Conservation (phyloP, 1,284 basidiomycete genomes). For the Mycena sp. region DNA sequence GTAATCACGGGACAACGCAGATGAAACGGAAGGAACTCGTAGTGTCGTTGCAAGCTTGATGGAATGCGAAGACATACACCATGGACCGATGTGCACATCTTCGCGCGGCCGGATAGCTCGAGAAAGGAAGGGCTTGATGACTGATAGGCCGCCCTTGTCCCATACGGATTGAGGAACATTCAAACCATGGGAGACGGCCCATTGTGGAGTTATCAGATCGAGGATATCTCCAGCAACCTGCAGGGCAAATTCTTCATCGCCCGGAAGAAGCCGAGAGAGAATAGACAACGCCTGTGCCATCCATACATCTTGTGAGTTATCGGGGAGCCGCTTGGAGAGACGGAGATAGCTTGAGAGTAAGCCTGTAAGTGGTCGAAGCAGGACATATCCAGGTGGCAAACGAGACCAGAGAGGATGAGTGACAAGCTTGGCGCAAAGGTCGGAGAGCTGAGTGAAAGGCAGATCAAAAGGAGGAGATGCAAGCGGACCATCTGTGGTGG, state of each 20-base stretch:
- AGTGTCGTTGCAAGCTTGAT: slow-evolving; percentile 63
- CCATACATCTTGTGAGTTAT: slow-evolving; percentile 66
- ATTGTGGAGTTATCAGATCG: slow-evolving; percentile 49
- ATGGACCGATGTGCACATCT: slow-evolving; percentile 56
- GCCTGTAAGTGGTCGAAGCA: slow-evolving; percentile 60
- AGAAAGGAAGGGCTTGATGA: slow-evolving; percentile 69
- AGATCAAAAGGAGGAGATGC: slow-evolving; percentile 61
- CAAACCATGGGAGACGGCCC: slow-evolving; percentile 50
- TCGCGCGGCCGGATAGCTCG: slow-evolving; percentile 49
- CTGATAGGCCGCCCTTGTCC: slow-evolving; percentile 58
- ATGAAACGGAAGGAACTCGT: slow-evolving; percentile 55
- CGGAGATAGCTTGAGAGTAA: slow-evolving; percentile 65
- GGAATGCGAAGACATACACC: slow-evolving; percentile 58
- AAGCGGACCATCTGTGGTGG: slow-evolving; percentile 45
- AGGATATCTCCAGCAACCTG: slow-evolving; percentile 51
- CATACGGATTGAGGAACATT: slow-evolving; percentile 53
- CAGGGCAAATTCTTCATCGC: slow-evolving; percentile 67
- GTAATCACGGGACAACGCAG: slow-evolving; percentile 35
- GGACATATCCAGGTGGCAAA: slow-evolving; percentile 39
- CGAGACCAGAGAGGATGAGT: slow-evolving; percentile 60
- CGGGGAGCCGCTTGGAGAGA: slow-evolving; percentile 64
- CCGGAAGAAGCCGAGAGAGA: slow-evolving; percentile 63
- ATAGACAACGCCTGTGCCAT: slow-evolving; percentile 69
- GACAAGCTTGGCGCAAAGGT: slow-evolving; percentile 58
- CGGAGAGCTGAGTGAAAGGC: slow-evolving; percentile 64